These are phyloP conservation scores for Penicillium roqueforti DNA, from an alignment of 495 filamentous ascomycete genomes.

Conservation along the genomic window DNA sequence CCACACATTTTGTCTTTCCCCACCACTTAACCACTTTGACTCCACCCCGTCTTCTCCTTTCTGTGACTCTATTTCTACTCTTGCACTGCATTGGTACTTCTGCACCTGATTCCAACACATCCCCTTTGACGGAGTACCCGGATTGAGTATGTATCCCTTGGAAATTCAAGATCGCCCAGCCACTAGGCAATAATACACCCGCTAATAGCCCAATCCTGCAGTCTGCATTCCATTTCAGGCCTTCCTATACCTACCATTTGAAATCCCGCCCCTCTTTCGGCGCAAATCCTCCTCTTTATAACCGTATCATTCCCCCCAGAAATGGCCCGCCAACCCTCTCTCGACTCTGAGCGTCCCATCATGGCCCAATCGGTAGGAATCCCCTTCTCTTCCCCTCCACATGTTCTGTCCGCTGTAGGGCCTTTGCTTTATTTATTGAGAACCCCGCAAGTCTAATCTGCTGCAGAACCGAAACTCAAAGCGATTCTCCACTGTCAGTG, in stretches of 20 bases:
- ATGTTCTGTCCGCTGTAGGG: not conserved
- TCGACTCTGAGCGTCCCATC: slow-evolving; percentile 72
- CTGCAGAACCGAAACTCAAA: slow-evolving; percentile 61
- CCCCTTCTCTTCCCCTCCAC: slow-evolving; percentile 13
- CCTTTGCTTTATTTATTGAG: not conserved
- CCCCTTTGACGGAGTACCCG: not conserved
- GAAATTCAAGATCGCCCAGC: not conserved
- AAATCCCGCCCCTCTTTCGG: not conserved
- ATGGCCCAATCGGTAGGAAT: slow-evolving; percentile 68
- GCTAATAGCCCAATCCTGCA: not conserved
- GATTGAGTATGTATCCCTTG: slow-evolving; percentile 3
- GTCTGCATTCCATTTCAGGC: not conserved
- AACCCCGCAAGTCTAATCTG: slow-evolving; percentile 5
- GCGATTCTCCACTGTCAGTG: slow-evolving; percentile 78
- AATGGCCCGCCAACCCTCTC: slow-evolving; percentile 60
- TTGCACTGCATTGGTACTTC: slow-evolving; percentile 13
- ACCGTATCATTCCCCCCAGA: not conserved
- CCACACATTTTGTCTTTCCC: slow-evolving; percentile 6
- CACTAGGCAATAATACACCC: not conserved
- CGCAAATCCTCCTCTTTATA: not conserved
- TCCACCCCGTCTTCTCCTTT: slow-evolving; percentile 17
- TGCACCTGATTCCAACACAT: not conserved
- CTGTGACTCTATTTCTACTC: slow-evolving; percentile 5
- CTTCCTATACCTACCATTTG: not conserved
- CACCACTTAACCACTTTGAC: slow-evolving; percentile 11